Evolutionary conservation across 1,284 basidiomycete species (phyloP).

Genomic region (Takashimella tepidaria): DNA sequence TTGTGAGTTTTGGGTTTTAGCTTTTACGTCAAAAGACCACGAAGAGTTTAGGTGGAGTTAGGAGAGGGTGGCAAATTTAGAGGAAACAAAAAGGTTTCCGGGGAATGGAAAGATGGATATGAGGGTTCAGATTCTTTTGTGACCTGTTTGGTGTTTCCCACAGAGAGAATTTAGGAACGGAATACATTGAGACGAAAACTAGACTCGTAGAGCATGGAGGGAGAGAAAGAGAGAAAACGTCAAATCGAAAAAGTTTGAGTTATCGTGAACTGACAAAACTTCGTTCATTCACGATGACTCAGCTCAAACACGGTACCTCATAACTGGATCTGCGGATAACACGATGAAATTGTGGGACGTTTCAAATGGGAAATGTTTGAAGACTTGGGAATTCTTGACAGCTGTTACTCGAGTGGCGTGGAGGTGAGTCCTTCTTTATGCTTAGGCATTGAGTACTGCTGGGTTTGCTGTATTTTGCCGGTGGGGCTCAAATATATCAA

Average conservation of each 20-base stretch:
- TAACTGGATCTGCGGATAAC: slow-evolving; percentile 85
- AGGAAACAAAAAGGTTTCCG: not conserved
- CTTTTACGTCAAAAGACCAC: not conserved
- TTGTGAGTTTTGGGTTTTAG: too few species aligned
- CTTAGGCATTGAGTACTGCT: too few species aligned
- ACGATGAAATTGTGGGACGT: slow-evolving; percentile 88
- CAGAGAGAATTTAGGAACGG: too few species aligned
- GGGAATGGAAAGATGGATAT: not conserved
- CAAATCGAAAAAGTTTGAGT: not conserved
- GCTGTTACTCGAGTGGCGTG: slow-evolving; percentile 88
- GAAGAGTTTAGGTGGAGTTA: not conserved
- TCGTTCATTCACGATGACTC: slow-evolving; percentile 9
- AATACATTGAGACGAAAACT: too few species aligned
- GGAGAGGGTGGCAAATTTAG: not conserved
- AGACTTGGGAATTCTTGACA: slow-evolving; percentile 95
- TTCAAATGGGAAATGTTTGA: slow-evolving; percentile 81
- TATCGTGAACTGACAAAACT: not conserved
- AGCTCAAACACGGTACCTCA: slow-evolving; percentile 79
- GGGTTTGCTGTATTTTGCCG: too few species aligned
- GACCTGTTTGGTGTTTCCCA: too few species aligned
- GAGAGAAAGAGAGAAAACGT: not conserved
- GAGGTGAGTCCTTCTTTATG: slow-evolving; percentile 40
- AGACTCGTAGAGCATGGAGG: not conserved
- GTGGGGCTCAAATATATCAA: too few species aligned
- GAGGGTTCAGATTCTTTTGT: too few species aligned